Conservation (phyloP, 2,329 filamentous ascomycete genomes). For the Claviceps arundinis region DNA sequence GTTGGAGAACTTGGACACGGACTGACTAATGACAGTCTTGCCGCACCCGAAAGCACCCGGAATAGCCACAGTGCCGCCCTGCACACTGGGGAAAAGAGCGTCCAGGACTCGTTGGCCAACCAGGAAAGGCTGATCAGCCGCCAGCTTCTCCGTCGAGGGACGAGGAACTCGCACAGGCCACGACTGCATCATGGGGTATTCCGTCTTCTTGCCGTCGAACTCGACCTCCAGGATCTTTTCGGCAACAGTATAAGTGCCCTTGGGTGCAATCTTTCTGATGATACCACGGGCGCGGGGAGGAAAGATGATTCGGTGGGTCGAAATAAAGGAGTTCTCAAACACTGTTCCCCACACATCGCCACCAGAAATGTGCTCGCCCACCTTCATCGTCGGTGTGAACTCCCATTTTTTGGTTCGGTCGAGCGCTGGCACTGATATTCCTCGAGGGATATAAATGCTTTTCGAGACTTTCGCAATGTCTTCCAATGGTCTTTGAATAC, state of each 20-base stretch:
- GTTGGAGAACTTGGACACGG: slow-evolving; percentile 99
- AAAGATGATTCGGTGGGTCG: slow-evolving; percentile 84
- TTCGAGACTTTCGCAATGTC: slow-evolving; percentile 64
- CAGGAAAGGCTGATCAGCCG: slow-evolving; percentile 80
- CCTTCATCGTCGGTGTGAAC: slow-evolving; percentile 81
- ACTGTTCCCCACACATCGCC: slow-evolving; percentile 94
- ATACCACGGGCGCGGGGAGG: slow-evolving; percentile 82
- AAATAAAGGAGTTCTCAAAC: slow-evolving; percentile 89
- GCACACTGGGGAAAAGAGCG: slow-evolving; percentile 88
- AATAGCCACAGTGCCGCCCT: slow-evolving; percentile 95
- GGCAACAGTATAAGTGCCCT: slow-evolving; percentile 86
- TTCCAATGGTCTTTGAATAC: slow-evolving; percentile 89
- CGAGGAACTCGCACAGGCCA: slow-evolving; percentile 97
- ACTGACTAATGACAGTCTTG: slow-evolving; percentile 98
- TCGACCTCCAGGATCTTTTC: slow-evolving; percentile 92
- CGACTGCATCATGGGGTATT: slow-evolving; percentile 95
- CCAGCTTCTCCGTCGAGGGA: slow-evolving; percentile 82
- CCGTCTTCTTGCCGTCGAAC: slow-evolving; percentile 90
- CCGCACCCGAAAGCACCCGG: slow-evolving; percentile 97
- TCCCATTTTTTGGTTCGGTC: slow-evolving; percentile 93
- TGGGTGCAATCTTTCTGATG: slow-evolving; percentile 79
- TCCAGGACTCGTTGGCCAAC: slow-evolving; percentile 96
- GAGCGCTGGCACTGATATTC: slow-evolving; percentile 75
- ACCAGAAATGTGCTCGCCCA: slow-evolving; percentile 91
- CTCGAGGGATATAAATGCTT: slow-evolving; percentile 95